Conservation (phyloP, 768 basidiomycete species). For the Amanita thiersii region DNA sequence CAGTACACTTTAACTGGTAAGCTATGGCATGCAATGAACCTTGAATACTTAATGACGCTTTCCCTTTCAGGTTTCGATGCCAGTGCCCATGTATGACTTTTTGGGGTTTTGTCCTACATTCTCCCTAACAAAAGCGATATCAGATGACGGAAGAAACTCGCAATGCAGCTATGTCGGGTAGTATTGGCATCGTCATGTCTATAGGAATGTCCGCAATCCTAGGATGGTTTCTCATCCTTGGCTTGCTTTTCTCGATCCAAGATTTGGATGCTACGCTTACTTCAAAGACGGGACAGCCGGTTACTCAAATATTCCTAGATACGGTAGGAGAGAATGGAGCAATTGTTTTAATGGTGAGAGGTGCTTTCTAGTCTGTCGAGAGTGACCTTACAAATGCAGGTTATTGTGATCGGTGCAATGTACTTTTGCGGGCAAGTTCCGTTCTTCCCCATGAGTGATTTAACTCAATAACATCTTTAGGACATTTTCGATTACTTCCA, state of each 20-base stretch:
- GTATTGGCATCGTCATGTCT: slow-evolving; percentile 61
- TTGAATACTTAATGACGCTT: neutral
- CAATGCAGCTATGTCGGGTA: slow-evolving; percentile 59
- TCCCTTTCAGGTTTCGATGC: slow-evolving; percentile 55
- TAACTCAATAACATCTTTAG: slow-evolving; percentile 19
- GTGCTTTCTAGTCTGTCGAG: neutral
- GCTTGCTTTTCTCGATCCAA: slow-evolving; percentile 72
- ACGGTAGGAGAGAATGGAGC: slow-evolving; percentile 69
- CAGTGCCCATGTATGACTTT: slow-evolving; percentile 49
- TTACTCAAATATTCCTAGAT: slow-evolving; percentile 73
- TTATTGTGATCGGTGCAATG: slow-evolving; percentile 65
- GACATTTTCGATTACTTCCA: slow-evolving; percentile 72
- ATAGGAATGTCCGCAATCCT: slow-evolving; percentile 66
- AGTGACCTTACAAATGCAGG: no score
- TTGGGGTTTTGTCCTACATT: neutral
- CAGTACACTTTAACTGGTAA: slow-evolving; percentile 63
- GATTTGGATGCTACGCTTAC: slow-evolving; percentile 48
- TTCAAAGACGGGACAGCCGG: slow-evolving; percentile 56
- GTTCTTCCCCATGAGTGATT: neutral
- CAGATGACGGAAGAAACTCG: slow-evolving; percentile 77
- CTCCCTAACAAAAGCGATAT: neutral
- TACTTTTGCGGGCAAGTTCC: slow-evolving; percentile 59
- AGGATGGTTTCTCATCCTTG: slow-evolving; percentile 69
- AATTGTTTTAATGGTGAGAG: slow-evolving; percentile 59
- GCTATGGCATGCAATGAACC: slow-evolving; percentile 2